Percentiles rank a stretch among this genome's conserved stretches.
Conservation (phyloP, 1,284 basidiomycete genomes). For the Wallemia hederae region DNA sequence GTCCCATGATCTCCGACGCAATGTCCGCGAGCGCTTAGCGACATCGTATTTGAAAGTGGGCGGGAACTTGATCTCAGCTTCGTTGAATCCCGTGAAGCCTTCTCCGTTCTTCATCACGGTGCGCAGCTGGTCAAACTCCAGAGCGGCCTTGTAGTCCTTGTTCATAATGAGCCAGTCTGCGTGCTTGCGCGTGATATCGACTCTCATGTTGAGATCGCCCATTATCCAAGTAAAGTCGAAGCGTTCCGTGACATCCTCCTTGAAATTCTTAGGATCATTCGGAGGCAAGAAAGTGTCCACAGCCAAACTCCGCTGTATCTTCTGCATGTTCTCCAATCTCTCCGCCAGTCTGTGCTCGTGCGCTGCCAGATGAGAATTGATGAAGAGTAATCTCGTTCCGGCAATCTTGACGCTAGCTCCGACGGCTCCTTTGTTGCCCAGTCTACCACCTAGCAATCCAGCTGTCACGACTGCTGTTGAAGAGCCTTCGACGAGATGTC, state of each 20-base stretch:
- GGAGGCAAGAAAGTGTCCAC: constrained; percentile 26
- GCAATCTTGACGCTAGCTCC: constrained; percentile 50
- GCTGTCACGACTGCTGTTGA: constrained; percentile 36
- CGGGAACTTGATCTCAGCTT: constrained; percentile 38
- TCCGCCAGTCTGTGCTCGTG: constrained; percentile 40
- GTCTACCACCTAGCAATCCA: constrained; percentile 54
- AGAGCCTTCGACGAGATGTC: constrained; percentile 18
- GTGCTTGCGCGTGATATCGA: constrained; percentile 13
- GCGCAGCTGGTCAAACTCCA: constrained; percentile 42
- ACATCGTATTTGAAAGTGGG: constrained; percentile 68
- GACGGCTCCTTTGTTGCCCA: constrained; percentile 62
- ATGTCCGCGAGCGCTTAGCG: constrained; percentile 16
- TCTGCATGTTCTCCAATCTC: constrained; percentile 35
- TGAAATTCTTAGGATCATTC: constrained; percentile 30
- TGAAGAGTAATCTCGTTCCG: constrained; percentile 41
- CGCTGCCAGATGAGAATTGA: constrained; percentile 67
- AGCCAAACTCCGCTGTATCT: constrained; percentile 25
- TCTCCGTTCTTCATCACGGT: constrained; percentile 31
- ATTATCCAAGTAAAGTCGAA: constrained; percentile 58
- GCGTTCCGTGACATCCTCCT: constrained; percentile 48
- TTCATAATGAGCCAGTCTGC: constrained; percentile 25
- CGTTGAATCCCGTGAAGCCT: constrained; percentile 30
- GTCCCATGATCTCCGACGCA: constrained; percentile 11
- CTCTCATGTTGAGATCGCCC: constrained; percentile 24
- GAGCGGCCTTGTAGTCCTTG: constrained; percentile 12